Evolutionary conservation across 179 eudicot species (phyloP), one percentile per base, ranked within the genome.

Genomic region (Heliamphora pulchella): DNA sequence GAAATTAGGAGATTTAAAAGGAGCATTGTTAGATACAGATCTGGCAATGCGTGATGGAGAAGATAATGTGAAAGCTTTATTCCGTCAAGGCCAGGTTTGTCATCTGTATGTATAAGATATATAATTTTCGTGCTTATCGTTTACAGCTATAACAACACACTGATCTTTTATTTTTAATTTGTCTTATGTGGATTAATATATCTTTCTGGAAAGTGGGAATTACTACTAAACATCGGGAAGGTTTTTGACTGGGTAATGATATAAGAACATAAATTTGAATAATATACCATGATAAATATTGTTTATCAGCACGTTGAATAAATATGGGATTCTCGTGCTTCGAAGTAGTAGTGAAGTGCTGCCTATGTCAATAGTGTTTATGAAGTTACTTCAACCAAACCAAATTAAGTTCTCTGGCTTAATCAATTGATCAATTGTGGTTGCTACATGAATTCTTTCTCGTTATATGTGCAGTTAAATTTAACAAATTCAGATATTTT

Each of bases 1-100:
- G 85, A 93, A 91, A 86, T 78, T 91, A 67, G 97, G 93, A 85
- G 96, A 93, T 82, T 15, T 87, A 50, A 84, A 89, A 83, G 97
- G 97, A 58, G 97, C 96, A 66, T 84, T 93, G 69, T 70, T 82
- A 75, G 97, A 93, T 81, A 86, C 91, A 48, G 97, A 90, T 18
- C 90, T 91, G 80, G 97, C 97, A 6, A 85, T 91, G 86, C 96
- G 96, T 63, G 97, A 93, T 81, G 90, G 86, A 39, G 94, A 88
- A 57, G 74, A 90, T 70, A 93, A 90, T 82, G 97, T 86, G 57
- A 93, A 93, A 82, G 97, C 96, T 75, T 86, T 88, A 84, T 93
- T 91, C 80, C 97, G 96, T 78, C 92, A 89, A 86, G 97, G 97
- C 71, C 97, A 93, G 94, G 97, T 93, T 80, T 75, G 89, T 83